Evolutionary conservation across 2,329 filamentous ascomycete species (phyloP), one percentile per base, ranked within the genome.

Genomic region (Trichoderma sp.): DNA sequence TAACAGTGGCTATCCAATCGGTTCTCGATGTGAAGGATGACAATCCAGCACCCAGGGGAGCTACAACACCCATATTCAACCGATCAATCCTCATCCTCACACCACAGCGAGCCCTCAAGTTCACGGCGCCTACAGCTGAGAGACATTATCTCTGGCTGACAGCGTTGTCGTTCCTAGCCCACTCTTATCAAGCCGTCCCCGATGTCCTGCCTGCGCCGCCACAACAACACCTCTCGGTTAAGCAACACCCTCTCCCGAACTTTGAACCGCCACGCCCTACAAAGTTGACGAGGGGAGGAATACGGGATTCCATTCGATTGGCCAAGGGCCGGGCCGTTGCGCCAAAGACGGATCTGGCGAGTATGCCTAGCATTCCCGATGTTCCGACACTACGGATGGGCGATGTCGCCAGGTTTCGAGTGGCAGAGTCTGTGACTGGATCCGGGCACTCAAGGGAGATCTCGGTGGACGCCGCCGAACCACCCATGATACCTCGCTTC

Each of bases 21-120:
- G 95, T 99, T 5, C 85, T 99, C 34, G 95, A 99, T 74, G 95
- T 99, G 71, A 96, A 96, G 79, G 95, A 99, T 73, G 93, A 95
- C 75, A 97, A 95, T 70, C 88, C 92, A 7, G 78, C 92, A 45
- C 94, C 94, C 1, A 95, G 91, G 77, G 90, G 67, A 19, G 64
- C 52, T 13, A 58, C 90, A 64, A 75, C 78, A 39, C 80, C 84
- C 7, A 81, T 93, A 10, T 98, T 97, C 82, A 93, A 96, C 79
- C 90, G 95, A 63, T 98, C 95, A 0, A 98, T 99, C 73, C 81
- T 99, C 57, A 97, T 99, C 71, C 80, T 99, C 59, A 99, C 95
- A 5, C 94, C 95, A 1, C 91, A 97, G 73, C 88, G 95, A 73
- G 95, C 95, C 1, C 84, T 99, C 67, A 99, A 99, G 77, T 98